Evolutionary conservation across 495 filamentous ascomycete species (phyloP).

Genomic region (Neurospora sp.): DNA sequence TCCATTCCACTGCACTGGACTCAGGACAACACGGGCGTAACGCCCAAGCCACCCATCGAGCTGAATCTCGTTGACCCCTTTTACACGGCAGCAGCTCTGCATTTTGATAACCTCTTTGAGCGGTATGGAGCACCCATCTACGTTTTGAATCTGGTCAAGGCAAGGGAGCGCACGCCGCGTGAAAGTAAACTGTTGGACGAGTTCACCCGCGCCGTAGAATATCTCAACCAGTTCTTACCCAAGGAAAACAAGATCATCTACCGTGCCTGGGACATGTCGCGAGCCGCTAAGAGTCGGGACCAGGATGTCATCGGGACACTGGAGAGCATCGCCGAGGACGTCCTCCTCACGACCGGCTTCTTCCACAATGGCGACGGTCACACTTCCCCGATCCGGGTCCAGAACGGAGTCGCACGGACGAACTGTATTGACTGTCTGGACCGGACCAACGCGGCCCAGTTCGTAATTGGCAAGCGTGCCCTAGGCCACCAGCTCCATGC

Average conservation of each 20-base stretch:
- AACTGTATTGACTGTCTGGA: constrained; percentile 98
- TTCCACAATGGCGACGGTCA: constrained; percentile 79
- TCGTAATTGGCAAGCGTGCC: constrained; percentile 94
- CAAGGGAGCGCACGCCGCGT: constrained; percentile 77
- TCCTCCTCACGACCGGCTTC: constrained; percentile 76
- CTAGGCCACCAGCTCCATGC: constrained; percentile 89
- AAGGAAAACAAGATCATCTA: constrained; percentile 75
- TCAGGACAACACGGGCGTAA: constrained; percentile 90
- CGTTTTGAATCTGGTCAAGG: constrained; percentile 88
- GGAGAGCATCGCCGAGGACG: constrained; percentile 77
- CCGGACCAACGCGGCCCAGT: constrained; percentile 93
- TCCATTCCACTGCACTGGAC: constrained; percentile 98
- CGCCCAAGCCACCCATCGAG: constrained; percentile 91
- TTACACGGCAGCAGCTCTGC: constrained; percentile 87
- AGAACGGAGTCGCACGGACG: constrained; percentile 88
- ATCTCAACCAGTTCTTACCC: constrained; percentile 92
- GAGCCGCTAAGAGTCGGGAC: constrained; percentile 87
- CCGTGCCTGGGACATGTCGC: constrained; percentile 95
- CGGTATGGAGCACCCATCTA: constrained; percentile 88
- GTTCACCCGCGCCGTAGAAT: constrained; percentile 78
- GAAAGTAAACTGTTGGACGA: constrained; percentile 86
- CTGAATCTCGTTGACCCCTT: constrained; percentile 91
- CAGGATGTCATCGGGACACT: constrained; percentile 91
- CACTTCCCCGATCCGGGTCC: constrained; percentile 54
- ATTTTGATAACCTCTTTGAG: constrained; percentile 94